Conservation (phyloP, 176 grass and related monocot species). For the Saccharum spontaneum region DNA sequence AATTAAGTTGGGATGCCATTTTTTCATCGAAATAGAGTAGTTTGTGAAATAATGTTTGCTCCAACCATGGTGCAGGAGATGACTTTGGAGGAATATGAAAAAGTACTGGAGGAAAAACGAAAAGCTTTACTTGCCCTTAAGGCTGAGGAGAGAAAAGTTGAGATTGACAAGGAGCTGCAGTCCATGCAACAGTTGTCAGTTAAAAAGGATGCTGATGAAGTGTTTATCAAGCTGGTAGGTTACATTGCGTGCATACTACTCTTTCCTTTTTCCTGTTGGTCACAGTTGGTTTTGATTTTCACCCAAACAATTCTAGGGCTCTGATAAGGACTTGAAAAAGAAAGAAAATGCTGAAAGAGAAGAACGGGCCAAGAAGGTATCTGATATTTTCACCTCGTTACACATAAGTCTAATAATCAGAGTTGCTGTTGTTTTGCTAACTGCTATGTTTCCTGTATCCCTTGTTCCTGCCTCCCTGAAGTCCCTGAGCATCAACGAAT, state of each 20-base stretch:
- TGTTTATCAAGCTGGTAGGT: constrained; percentile 72
- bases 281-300: not conserved
- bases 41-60: not conserved
- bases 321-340: constrained; percentile 67
- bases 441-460: not conserved
- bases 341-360: constrained; percentile 74
- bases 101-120: constrained; percentile 66
- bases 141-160: constrained; percentile 76
- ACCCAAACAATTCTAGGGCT: constrained; percentile 33
- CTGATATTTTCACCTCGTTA: not conserved
- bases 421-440: not conserved
- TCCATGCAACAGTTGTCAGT: constrained; percentile 66
- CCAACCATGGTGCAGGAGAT: constrained; percentile 51
- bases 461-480: constrained; percentile 8
- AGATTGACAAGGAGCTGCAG: constrained; percentile 72
- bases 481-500: constrained; percentile 79
- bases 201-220: constrained; percentile 53
- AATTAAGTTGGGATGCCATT: not conserved
- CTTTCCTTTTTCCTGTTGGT: not conserved
- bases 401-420: not conserved
- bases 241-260: not conserved
- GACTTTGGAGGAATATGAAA: constrained; percentile 95
- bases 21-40: not conserved
- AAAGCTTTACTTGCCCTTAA: constrained; percentile 61
- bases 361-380: constrained; percentile 67